Percentiles rank a stretch among this genome's conserved stretches.
These are phyloP conservation scores for Xylariomycetidae sp. DNA, from an alignment of 2,329 filamentous ascomycete species.

Conservation along the genomic window DNA sequence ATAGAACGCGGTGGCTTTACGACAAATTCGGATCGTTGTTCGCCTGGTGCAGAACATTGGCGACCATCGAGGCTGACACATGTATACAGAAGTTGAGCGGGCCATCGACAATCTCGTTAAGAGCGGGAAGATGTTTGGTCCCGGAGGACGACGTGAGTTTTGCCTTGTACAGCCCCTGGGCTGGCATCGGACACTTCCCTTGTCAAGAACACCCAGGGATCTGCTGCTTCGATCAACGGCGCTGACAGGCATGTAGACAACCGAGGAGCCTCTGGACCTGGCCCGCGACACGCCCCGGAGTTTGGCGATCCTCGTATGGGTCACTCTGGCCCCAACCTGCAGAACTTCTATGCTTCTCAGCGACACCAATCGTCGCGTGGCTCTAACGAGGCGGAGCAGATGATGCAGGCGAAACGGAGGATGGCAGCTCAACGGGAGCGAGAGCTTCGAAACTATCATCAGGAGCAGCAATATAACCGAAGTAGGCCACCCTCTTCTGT, in stretches of 20 bases:
- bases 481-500: conserved; percentile 83
- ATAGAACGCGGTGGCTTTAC: background rate
- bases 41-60: too few relatives aligned
- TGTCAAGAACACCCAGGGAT: background rate
- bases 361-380: conserved; percentile 82
- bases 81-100: conserved; percentile 77
- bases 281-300: conserved; percentile 75
- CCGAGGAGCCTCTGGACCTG: conserved; percentile 57
- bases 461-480: conserved; percentile 99
- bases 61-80: too few relatives aligned
- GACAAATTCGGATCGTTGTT: too few relatives aligned
- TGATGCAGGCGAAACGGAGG: conserved; percentile 98
- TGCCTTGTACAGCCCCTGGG: conserved; percentile 42
- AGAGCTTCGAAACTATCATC: conserved; percentile 98
- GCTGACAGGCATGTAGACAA: conserved; percentile 52
- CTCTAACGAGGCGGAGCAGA: conserved; percentile 89
- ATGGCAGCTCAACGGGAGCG: conserved; percentile 99
- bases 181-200: background rate
- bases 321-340: conserved; percentile 72
- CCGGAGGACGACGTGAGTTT: conserved; percentile 75
- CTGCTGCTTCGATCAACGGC: too few relatives aligned
- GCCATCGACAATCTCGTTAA: conserved; percentile 94
- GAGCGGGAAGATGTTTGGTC: conserved; percentile 86
- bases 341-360: conserved; percentile 92
- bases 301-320: conserved; percentile 69